A percentile compares a stretch with the other conserved stretches of the same genome.
These are phyloP conservation scores for Ambrosia artemisiifolia DNA, from an alignment of 129 eudicot genomes.

Conservation along the genomic window DNA sequence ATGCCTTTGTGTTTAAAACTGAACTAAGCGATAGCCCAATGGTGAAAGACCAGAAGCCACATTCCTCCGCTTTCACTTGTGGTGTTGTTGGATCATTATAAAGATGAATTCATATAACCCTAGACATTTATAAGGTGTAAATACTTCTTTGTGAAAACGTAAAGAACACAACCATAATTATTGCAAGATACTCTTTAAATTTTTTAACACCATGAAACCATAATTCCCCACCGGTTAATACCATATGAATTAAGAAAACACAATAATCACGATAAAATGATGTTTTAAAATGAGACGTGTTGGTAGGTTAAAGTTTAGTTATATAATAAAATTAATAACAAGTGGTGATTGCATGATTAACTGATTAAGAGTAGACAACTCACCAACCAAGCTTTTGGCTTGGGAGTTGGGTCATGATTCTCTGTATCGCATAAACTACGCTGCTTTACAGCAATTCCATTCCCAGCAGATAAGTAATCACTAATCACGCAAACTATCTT, in stretches of 20 bases:
- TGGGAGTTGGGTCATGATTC: constrained; percentile 18
- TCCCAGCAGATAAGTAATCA: constrained; percentile 5
- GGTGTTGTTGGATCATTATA: too few relatives aligned
- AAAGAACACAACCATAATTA: neutral
- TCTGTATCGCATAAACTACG: constrained; percentile 22
- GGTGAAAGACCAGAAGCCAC: too few relatives aligned
- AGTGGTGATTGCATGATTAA: constrained; percentile 18
- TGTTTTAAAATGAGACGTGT: neutral
- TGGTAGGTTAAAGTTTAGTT: constrained; percentile 7
- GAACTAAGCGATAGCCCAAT: too few relatives aligned
- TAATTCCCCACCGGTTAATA: neutral
- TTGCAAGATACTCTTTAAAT: neutral
- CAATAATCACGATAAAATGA: neutral
- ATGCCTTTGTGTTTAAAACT: too few relatives aligned
- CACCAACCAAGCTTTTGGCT: constrained; percentile 28
- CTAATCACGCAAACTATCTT: neutral
- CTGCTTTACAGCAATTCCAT: constrained; percentile 27
- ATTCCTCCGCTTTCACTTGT: too few relatives aligned
- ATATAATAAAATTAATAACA: neutral
- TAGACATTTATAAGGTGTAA: too few relatives aligned
- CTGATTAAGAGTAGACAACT: constrained; percentile 15
- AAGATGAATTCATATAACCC: too few relatives aligned
- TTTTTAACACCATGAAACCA: neutral
- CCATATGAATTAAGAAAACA: neutral
- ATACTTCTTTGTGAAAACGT: neutral